Evolutionary conservation across 805 yeast genomes (phyloP).

Genomic region (Nakazawaea populi): DNA sequence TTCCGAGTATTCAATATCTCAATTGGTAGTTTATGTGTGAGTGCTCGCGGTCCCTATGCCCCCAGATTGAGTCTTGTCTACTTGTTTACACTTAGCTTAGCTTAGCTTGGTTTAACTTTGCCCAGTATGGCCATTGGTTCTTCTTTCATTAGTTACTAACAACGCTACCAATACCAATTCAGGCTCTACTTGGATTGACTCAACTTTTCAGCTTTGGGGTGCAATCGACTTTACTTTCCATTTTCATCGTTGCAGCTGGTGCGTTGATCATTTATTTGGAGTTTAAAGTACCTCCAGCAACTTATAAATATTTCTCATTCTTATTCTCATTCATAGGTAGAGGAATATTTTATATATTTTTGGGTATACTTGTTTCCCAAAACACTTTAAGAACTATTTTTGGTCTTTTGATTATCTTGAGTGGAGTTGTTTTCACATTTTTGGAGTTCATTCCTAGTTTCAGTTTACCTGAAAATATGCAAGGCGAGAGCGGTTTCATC

Average conservation of each 20-base stretch:
- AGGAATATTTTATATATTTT: slow-evolving; percentile 51
- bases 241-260: slow-evolving; percentile 54
- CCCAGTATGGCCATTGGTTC: background rate
- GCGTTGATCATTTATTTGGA: slow-evolving; percentile 42
- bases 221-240: slow-evolving; percentile 46
- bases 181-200: slow-evolving; percentile 43
- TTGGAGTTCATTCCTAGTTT: slow-evolving; percentile 71
- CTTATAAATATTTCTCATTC: slow-evolving; percentile 62
- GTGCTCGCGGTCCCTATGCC: slow-evolving; percentile 16
- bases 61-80: no score
- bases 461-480: slow-evolving; percentile 81
- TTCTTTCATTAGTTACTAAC: background rate
- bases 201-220: slow-evolving; percentile 35
- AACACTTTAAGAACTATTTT: slow-evolving; percentile 50
- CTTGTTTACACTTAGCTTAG: background rate
- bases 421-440: slow-evolving; percentile 54
- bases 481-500: slow-evolving; percentile 34
- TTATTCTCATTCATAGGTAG: slow-evolving; percentile 71
- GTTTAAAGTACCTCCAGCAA: slow-evolving; percentile 47
- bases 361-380: slow-evolving; percentile 42
- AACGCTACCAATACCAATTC: background rate
- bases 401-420: slow-evolving; percentile 50
- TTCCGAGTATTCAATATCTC: slow-evolving; percentile 48
- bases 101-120: no score
- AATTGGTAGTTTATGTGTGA: slow-evolving; percentile 49